These are phyloP conservation scores for Biscutella laevigata DNA, from an alignment of 441 rosid genomes.

Conservation along the genomic window DNA sequence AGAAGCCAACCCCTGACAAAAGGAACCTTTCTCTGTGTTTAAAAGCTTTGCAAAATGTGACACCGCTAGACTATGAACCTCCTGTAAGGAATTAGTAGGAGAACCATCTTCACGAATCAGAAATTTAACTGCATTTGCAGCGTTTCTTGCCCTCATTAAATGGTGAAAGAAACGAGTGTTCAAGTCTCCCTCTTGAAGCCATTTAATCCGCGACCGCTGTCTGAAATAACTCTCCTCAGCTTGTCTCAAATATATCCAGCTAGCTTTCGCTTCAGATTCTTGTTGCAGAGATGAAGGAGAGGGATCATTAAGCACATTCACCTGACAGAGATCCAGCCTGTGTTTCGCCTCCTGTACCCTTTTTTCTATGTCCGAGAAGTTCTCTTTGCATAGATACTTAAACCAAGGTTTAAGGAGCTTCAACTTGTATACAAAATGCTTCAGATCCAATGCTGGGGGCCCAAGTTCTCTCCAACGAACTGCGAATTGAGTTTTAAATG, in stretches of 20 bases:
- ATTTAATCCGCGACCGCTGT: background rate
- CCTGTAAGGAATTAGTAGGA: too few species aligned
- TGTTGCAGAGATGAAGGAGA: background rate
- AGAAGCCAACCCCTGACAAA: too few species aligned
- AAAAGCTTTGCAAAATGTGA: too few species aligned
- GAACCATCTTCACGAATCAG: background rate
- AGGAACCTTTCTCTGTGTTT: too few species aligned
- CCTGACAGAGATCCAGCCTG: background rate
- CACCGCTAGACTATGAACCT: too few species aligned
- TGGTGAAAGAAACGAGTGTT: background rate
- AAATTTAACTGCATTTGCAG: background rate
- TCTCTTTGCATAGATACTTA: background rate
- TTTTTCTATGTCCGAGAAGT: background rate
- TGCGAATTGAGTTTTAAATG: background rate
- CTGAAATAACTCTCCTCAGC: background rate
- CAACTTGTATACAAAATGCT: background rate
- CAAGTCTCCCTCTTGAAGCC: background rate
- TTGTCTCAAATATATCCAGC: background rate
- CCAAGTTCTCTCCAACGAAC: background rate
- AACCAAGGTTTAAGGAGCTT: background rate
- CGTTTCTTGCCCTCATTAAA: background rate
- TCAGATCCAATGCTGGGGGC: background rate
- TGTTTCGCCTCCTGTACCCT: background rate
- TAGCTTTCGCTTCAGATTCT: background rate
- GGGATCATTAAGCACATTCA: background rate